phyloP scores from a whole-genome alignment of 768 basidiomycete genomes.

The Agrocybe praecox region DNA sequence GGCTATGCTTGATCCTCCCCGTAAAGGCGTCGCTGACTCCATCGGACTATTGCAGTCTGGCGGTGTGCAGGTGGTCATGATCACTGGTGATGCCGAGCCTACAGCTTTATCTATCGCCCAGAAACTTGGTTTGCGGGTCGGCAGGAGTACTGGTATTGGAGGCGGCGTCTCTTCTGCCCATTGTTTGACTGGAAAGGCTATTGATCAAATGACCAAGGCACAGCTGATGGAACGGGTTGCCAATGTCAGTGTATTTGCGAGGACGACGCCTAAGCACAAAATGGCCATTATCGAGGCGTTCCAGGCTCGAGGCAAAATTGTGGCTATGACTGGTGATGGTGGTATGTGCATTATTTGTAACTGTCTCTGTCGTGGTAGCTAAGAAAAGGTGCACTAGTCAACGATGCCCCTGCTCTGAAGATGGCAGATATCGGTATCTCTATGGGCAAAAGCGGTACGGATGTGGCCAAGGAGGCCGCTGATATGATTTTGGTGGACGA shows the following conservation, averaged over 20 bases:
- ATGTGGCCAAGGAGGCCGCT: constrained; percentile 97
- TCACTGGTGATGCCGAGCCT: constrained; percentile 92
- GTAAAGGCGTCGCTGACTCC: constrained; percentile 91
- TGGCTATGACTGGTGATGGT: constrained; percentile 98
- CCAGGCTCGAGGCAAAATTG: constrained; percentile 85
- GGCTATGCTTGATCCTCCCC: constrained; percentile 94
- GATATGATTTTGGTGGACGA: constrained; percentile 97
- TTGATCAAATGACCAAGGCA: constrained; percentile 81
- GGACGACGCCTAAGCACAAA: constrained; percentile 96
- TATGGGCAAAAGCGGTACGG: constrained; percentile 98
- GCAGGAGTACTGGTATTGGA: constrained; percentile 57
- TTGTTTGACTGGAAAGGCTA: constrained; percentile 78
- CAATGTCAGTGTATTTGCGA: constrained; percentile 85
- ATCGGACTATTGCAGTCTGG: constrained; percentile 79
- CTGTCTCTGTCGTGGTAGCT: neutral
- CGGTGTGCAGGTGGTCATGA: constrained; percentile 97
- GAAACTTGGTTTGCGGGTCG: constrained; percentile 80
- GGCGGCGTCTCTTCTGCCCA: constrained; percentile 44
- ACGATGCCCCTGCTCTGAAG: constrained; percentile 95
- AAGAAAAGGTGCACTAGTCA: constrained; percentile 50
- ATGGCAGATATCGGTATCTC: constrained; percentile 98
- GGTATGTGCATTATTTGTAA: constrained; percentile 52
- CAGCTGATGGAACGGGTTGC: constrained; percentile 86
- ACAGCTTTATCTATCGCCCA: constrained; percentile 90
- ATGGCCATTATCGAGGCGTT: constrained; percentile 97